Base-by-base conservation (phyloP, 148 eudicot species). In the Beta vulgaris region DNA sequence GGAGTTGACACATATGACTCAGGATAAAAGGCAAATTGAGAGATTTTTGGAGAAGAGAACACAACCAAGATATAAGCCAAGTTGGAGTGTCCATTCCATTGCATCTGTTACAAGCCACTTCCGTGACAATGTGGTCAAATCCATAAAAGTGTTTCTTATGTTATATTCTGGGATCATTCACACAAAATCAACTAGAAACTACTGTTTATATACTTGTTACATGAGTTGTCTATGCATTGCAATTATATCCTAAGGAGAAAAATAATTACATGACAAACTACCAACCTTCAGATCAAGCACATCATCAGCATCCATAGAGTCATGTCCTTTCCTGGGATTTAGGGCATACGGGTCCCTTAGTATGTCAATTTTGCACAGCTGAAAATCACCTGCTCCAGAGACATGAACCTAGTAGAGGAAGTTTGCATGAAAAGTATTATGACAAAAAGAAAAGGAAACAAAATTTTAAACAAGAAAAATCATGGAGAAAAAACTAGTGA, bases 341-440 rank as follows among this genome's bases (percentile, higher is more conserved):
- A 96, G 76, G 35, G 90, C 81, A 74, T 85, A 86, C 14, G 98
- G 99, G 78, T 96, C 99, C 78, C 78, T 89, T 36, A 96, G 86
- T 73, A 91, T 79, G 76, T 96, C 99, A 78, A 90, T 85, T 83
- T 88, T 89, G 82, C 85, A 73, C 49, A 96, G 72, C 78, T 91
- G 97, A 85, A 82, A 96, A 81, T 96, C 99, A 77, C 99, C 99
- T 16, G 93, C 98, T 71, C 99, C 99, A 74, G 99, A 81, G 54
- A 96, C 89, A 82, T 96, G 99, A 61, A 96, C 94, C 99, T 96
- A 81, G 68, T n/a, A n/a, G n/a, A n/a, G n/a, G n/a, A n/a, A n/a
- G n/a, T n/a, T n/a, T n/a, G n/a, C n/a, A n/a, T n/a, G n/a, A n/a
- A n/a, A n/a, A n/a, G n/a, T n/a, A n/a, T n/a, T n/a, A n/a, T n/a